Evolutionary conservation across 2,329 filamentous ascomycete species (phyloP).

Genomic region (Tolypocladium cylindrosporum): DNA sequence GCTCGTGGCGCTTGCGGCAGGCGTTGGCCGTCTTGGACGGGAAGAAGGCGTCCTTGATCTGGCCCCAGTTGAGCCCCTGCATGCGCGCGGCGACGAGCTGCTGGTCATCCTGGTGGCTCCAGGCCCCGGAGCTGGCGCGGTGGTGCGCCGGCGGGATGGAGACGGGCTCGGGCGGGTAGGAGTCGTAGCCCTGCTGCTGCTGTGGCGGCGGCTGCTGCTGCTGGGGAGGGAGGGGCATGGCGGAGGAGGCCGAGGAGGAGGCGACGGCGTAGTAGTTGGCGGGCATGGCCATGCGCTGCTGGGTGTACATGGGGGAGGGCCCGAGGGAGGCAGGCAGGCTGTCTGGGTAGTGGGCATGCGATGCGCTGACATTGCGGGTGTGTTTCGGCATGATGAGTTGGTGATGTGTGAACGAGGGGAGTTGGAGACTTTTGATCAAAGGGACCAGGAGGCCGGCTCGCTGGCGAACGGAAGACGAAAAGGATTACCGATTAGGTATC

Average conservation of each 20-base stretch:
- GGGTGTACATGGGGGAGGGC: constrained; percentile 30
- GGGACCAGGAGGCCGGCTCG: constrained; percentile 5
- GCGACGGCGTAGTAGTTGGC: constrained; percentile 28
- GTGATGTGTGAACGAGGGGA: constrained; percentile 6
- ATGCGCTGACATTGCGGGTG: constrained; percentile 26
- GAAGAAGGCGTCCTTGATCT: constrained; percentile 69
- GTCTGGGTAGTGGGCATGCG: constrained; percentile 20
- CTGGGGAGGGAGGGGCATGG: constrained; percentile 20
- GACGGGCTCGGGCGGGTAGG: constrained; percentile 24
- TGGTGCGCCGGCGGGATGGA: constrained; percentile 35
- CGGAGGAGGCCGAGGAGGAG: constrained; percentile 19
- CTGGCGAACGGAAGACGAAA: constrained; percentile 4
- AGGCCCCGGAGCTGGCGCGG: constrained; percentile 54
- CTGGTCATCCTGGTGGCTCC: constrained; percentile 66
- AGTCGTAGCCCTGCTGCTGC: constrained; percentile 24
- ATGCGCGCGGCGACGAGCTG: constrained; percentile 61
- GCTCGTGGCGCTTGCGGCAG: constrained; percentile 81
- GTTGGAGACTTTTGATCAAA: neutral
- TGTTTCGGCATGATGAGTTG: constrained; percentile 34
- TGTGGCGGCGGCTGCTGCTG: constrained; percentile 7
- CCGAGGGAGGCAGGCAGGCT: constrained; percentile 29
- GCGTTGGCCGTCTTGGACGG: constrained; percentile 71
- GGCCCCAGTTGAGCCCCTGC: constrained; percentile 72
- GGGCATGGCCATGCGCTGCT: constrained; percentile 29
- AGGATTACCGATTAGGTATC: constrained; percentile 6